A percentile compares a stretch with the other conserved stretches of the same genome.
Conservation (phyloP, 768 basidiomycete genomes). For the Leccinum barrowsii region DNA sequence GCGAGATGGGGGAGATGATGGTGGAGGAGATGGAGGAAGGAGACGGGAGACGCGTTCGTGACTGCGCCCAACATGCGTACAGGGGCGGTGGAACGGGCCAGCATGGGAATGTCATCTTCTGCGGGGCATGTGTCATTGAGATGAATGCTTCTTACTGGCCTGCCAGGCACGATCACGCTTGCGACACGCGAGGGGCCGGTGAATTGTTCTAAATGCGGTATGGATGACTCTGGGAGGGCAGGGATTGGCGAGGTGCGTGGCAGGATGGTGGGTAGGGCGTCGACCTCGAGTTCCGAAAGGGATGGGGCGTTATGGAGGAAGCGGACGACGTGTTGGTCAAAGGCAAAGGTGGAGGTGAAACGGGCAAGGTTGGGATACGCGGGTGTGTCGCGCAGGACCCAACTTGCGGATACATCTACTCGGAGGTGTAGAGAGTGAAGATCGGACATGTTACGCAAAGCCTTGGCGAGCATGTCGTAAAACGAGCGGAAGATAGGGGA, state of each 20-base stretch:
- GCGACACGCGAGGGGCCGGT: conserved; percentile 59
- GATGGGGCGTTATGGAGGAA: conserved; percentile 57
- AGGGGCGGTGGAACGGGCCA: conserved; percentile 47
- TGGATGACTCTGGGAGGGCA: conserved; percentile 32
- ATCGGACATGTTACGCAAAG: conserved; percentile 58
- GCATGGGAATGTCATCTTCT: conserved; percentile 49
- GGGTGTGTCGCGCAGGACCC: conserved; percentile 43
- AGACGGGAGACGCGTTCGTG: conserved; percentile 53
- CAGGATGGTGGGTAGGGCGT: conserved; percentile 30
- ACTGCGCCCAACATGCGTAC: conserved; percentile 57
- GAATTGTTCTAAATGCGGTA: conserved; percentile 51
- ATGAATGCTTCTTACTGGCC: conserved; percentile 62
- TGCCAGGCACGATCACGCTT: conserved; percentile 54
- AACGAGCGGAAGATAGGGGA: conserved; percentile 42
- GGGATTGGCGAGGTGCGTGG: conserved; percentile 20
- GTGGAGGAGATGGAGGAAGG: conserved; percentile 55
- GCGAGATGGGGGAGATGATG: conserved; percentile 55
- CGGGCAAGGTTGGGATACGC: conserved; percentile 47
- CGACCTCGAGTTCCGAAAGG: conserved; percentile 58
- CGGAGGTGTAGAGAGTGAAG: conserved; percentile 50
- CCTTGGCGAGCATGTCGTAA: conserved; percentile 46
- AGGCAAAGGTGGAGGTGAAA: conserved; percentile 58
- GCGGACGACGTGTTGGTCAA: conserved; percentile 53
- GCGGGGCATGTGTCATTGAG: conserved; percentile 59
- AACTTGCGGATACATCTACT: conserved; percentile 49